phyloP scores from a whole-genome alignment of 2,329 filamentous ascomycete genomes.

The Venturia aucupariae region DNA sequence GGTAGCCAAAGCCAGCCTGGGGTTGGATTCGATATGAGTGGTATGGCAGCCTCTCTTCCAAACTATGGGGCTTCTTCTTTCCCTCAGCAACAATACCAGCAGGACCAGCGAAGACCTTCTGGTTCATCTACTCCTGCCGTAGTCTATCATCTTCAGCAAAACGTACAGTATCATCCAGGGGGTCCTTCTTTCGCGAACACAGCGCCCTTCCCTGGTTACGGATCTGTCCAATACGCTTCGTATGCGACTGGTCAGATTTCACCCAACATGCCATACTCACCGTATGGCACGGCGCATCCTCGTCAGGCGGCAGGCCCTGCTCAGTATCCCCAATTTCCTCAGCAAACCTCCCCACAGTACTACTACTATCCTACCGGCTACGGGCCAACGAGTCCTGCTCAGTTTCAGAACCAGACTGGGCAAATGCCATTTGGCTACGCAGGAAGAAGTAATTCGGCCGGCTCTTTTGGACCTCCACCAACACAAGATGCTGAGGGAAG shows the following conservation, averaged over 20 bases:
- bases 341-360: constrained; percentile 11
- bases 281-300: constrained; percentile 4
- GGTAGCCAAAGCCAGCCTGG: constrained; percentile 14
- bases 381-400: background rate
- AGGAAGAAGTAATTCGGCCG: background rate
- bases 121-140: constrained; percentile 31
- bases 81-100: constrained; percentile 17
- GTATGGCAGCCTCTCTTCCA: constrained; percentile 28
- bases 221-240: constrained; percentile 20
- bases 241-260: constrained; percentile 19
- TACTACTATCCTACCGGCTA: constrained; percentile 11
- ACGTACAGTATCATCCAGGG: constrained; percentile 24
- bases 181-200: constrained; percentile 19
- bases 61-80: constrained; percentile 23
- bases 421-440: background rate
- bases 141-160: constrained; percentile 33
- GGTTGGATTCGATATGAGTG: constrained; percentile 28
- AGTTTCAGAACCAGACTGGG: background rate
- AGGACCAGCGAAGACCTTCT: constrained; percentile 25
- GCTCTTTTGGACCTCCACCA: background rate
- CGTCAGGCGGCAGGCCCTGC: background rate
- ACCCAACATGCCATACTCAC: constrained; percentile 5
- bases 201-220: constrained; percentile 12
- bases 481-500: background rate
- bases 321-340: constrained; percentile 3